Evolutionary conservation across 202 grass and related monocot genomes (phyloP).

Genomic region (Musa balbisiana): DNA sequence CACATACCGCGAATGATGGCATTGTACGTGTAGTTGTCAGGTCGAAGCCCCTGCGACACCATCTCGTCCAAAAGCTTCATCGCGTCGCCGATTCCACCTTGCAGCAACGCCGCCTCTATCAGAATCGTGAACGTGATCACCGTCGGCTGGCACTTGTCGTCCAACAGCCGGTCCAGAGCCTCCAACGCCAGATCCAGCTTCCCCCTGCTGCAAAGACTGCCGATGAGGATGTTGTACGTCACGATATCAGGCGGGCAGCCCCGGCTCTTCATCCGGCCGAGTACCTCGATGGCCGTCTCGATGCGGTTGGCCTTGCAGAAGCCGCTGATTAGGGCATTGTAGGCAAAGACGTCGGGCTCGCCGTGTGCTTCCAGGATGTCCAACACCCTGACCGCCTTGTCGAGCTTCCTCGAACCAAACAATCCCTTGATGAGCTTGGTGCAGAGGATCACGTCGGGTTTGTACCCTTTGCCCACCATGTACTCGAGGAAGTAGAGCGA

Average conservation of each 20-base stretch:
- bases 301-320: conserved; percentile 23
- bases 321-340: conserved; percentile 35
- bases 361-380: conserved; percentile 23
- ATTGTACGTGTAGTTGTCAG: conserved; percentile 39
- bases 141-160: conserved; percentile 26
- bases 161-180: conserved; percentile 19
- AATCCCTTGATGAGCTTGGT: conserved; percentile 37
- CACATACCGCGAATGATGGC: conserved; percentile 31
- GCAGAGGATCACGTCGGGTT: conserved; percentile 29
- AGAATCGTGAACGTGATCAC: conserved; percentile 36
- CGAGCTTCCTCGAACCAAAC: conserved; percentile 7
- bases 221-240: conserved; percentile 35
- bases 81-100: conserved; percentile 22
- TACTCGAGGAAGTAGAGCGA: conserved; percentile 31
- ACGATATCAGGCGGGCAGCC: conserved; percentile 26
- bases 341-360: conserved; percentile 28
- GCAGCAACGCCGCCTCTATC: conserved; percentile 25
- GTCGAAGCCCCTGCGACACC: conserved; percentile 24
- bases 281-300: conserved; percentile 22
- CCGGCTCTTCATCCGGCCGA: conserved; percentile 29
- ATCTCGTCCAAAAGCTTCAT: conserved; percentile 34
- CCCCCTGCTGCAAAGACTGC: conserved; percentile 24
- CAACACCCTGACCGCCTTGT: conserved; percentile 24
- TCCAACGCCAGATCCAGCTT: conserved; percentile 31
- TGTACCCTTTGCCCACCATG: conserved; percentile 29